Evolutionary conservation across 2,329 filamentous ascomycete species (phyloP).

Genomic region (Passalora sequoiae): DNA sequence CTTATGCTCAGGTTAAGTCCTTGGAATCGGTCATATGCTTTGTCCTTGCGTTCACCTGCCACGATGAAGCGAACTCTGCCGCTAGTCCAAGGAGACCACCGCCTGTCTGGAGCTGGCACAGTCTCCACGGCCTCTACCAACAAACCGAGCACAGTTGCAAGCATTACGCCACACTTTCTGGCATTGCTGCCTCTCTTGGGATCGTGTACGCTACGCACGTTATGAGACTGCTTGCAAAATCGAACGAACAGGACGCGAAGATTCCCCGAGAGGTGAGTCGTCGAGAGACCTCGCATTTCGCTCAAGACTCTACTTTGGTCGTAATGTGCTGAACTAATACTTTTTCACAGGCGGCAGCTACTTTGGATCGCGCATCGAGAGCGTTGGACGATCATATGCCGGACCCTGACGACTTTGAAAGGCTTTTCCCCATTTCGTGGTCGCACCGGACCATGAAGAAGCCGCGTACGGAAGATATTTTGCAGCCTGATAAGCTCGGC

Average conservation of each 20-base stretch:
- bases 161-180: conserved; percentile 34
- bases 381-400: conserved; percentile 10
- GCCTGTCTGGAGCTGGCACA: conserved; percentile 23
- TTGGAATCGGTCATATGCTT: conserved; percentile 45
- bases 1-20: conserved; percentile 37
- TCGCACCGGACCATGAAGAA: conserved; percentile 26
- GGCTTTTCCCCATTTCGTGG: conserved; percentile 38
- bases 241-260: too few species aligned
- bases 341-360: too few species aligned
- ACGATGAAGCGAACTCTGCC: conserved; percentile 24
- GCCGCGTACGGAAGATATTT: conserved; percentile 27
- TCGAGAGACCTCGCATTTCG: too few species aligned
- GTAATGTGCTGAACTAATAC: too few species aligned
- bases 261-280: too few species aligned
- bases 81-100: conserved; percentile 26
- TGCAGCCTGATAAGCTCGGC: conserved; percentile 30
- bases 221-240: too few species aligned
- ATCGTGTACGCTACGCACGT: too few species aligned
- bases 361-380: too few species aligned
- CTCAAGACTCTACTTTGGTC: conserved; percentile 35
- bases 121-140: conserved; percentile 25
- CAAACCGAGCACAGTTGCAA: conserved; percentile 27
- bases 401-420: conserved; percentile 35
- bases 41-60: conserved; percentile 32
- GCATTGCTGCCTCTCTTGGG: conserved; percentile 39